A percentile compares a stretch with the other conserved stretches of the same genome.
These are phyloP conservation scores for Penicillium crystallinum DNA, from an alignment of 495 filamentous ascomycete species.

Conservation along the genomic window DNA sequence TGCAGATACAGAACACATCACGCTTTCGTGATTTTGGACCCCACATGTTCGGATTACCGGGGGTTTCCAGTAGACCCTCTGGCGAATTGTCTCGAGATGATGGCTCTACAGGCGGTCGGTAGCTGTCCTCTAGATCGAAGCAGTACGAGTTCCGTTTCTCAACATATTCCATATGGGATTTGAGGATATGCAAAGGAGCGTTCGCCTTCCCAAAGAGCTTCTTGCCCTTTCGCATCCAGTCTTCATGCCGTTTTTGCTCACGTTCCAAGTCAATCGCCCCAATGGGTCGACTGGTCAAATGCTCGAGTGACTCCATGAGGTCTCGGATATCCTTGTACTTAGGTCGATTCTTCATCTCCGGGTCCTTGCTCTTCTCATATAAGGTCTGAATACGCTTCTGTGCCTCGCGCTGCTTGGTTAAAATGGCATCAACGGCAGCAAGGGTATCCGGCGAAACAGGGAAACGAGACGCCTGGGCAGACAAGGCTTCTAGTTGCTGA, in stretches of 20 bases:
- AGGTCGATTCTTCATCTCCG: conserved; percentile 72
- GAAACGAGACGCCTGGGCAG: conserved; percentile 65
- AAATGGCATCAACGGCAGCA: conserved; percentile 78
- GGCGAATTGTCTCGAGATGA: conserved; percentile 81
- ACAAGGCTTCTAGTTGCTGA: conserved; percentile 88
- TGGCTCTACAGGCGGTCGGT: conserved; percentile 85
- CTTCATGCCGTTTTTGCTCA: conserved; percentile 92
- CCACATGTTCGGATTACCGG: conserved; percentile 36
- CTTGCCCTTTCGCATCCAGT: conserved; percentile 99
- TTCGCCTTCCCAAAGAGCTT: conserved; percentile 99
- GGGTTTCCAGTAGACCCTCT: conserved; percentile 53
- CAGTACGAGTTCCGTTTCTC: conserved; percentile 81
- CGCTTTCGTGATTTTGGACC: conserved; percentile 48
- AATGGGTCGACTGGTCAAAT: conserved; percentile 83
- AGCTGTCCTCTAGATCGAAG: conserved; percentile 88
- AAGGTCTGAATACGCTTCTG: conserved; percentile 79
- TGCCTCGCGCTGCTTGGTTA: conserved; percentile 94
- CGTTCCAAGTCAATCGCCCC: conserved; percentile 92
- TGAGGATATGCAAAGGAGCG: conserved; percentile 90
- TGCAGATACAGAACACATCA: conserved; percentile 97
- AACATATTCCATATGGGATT: conserved; percentile 90
- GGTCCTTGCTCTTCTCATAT: conserved; percentile 68
- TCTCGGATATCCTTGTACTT: conserved; percentile 88
- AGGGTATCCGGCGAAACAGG: conserved; percentile 81
- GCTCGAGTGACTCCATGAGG: conserved; percentile 77